A percentile compares a stretch with the other conserved stretches of the same genome.
Evolutionary conservation across 2,329 filamentous ascomycete species (phyloP).

Genomic region (Teratosphaeria pseudoeucalypti): DNA sequence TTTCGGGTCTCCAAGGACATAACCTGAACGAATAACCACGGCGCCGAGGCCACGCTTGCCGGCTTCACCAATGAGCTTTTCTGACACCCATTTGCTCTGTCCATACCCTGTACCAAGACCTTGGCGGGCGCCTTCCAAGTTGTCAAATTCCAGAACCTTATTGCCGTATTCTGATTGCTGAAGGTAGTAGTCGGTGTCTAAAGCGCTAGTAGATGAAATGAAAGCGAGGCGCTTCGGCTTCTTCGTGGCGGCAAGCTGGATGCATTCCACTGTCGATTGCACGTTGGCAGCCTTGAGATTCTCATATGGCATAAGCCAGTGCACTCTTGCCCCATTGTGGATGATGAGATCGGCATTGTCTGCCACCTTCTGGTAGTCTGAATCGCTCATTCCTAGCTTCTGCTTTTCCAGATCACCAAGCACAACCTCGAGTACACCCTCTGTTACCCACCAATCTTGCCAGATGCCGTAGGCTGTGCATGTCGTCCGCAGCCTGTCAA

Average conservation of each 20-base stretch:
- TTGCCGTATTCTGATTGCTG: conserved; percentile 60
- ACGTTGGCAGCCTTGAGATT: conserved; percentile 67
- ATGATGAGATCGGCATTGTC: conserved; percentile 57
- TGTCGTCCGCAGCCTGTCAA: conserved; percentile 56
- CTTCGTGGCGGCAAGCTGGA: conserved; percentile 65
- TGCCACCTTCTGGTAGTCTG: conserved; percentile 54
- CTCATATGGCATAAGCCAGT: conserved; percentile 74
- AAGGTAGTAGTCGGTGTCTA: conserved; percentile 76
- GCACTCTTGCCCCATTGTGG: conserved; percentile 68
- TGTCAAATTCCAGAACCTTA: conserved; percentile 64
- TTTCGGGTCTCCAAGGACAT: conserved; percentile 64
- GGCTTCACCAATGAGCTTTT: conserved; percentile 65
- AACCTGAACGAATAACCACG: conserved; percentile 71
- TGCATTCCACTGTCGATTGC: conserved; percentile 63
- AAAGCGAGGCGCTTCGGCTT: conserved; percentile 74
- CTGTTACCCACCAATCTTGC: conserved; percentile 55
- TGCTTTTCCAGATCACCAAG: conserved; percentile 65
- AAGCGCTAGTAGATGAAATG: conserved; percentile 68
- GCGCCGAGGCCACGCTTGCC: conserved; percentile 66
- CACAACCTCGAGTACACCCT: conserved; percentile 51
- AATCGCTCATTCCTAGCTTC: conserved; percentile 59
- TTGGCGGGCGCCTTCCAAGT: conserved; percentile 63
- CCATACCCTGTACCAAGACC: conserved; percentile 82
- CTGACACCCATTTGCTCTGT: conserved; percentile 77
- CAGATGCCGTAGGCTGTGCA: conserved; percentile 72